Evolutionary conservation across 192 early-diverging fungal species (phyloP), one percentile per base, ranked within the genome.

Genomic region (Backusella circina): DNA sequence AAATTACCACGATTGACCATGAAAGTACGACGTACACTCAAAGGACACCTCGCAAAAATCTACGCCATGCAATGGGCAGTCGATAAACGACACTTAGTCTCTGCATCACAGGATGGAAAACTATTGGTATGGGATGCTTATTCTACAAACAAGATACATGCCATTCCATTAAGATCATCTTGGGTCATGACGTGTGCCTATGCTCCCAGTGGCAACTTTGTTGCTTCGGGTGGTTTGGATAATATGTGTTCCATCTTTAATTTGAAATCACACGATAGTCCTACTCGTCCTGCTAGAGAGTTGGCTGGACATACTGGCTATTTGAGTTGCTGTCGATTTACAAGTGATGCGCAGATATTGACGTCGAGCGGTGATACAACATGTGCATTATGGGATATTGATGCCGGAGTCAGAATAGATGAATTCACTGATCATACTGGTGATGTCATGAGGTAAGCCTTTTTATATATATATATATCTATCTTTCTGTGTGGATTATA

Each of bases 151-250:
- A 99, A 99, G 84, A 94, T 98, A 67, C 95, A 98, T 80, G 96
- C 96, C 18, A 98, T 99, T 78, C 97, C 98, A 0, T 82, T 99
- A 67, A 91, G 95, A 12, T 99, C 98, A 0, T 99, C 98, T 5
- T 99, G 98, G 98, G 98, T 99, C 72, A 99, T 99, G 98, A 99
- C 98, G 33, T 98, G 97, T 79, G 96, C 98, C 5, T 99, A 98
- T 73, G 97, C 97, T 35, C 98, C 98, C 2, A 96, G 95, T 21
- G 96, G 98, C 35, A 95, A 94, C 83, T 96, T 96, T 83, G 98
- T 99, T 12, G 98, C 98, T 69, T 99, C 97, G 80, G 98, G 98
- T 80, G 98, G 98, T 74, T 90, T 99, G 72, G 98, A 99, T 87
- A 99, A 99, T 84, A 93, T 99, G 77, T 99, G 98, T 85, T 97